Evolutionary conservation across 164 flowering plant genomes (phyloP).

Genomic region (Vitis riparia): DNA sequence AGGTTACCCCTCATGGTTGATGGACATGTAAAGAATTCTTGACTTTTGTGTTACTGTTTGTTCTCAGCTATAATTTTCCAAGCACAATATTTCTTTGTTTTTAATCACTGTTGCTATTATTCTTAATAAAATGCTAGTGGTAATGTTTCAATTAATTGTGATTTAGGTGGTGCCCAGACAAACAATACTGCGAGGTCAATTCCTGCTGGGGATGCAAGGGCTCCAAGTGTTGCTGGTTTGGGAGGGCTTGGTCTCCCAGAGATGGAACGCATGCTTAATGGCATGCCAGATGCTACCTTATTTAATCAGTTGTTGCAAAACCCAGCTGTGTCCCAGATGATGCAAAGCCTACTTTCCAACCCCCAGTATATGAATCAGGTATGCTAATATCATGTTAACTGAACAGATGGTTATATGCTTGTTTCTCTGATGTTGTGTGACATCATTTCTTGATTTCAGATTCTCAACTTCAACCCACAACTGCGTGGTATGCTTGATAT

Average conservation of each 20-base stretch:
- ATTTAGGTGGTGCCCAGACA: conserved; percentile 55
- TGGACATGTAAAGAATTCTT: background rate
- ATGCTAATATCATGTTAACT: background rate
- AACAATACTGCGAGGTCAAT: conserved; percentile 51
- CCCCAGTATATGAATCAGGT: conserved; percentile 56
- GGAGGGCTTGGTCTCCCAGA: conserved; percentile 71
- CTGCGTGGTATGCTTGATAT: conserved; percentile 36
- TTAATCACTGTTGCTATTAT: background rate
- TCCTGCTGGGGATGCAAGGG: conserved; percentile 56
- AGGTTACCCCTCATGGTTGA: background rate
- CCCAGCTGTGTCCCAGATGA: conserved; percentile 86
- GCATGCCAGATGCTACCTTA: conserved; percentile 50
- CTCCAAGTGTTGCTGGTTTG: conserved; percentile 55
- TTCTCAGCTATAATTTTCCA: too few relatives aligned
- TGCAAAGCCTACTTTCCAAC: conserved; percentile 59
- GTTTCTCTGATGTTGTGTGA: background rate
- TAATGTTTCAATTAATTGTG: background rate
- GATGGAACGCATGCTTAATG: conserved; percentile 56
- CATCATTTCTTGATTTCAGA: conserved; percentile 14
- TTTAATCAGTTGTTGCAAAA: conserved; percentile 80
- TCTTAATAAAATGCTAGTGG: background rate
- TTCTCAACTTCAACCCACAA: conserved; percentile 38
- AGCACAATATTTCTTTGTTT: background rate
- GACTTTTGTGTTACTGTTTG: too few relatives aligned
- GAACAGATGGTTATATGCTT: background rate